A percentile compares a stretch with the other conserved stretches of the same genome.
Evolutionary conservation across 2,329 filamentous ascomycete genomes (phyloP).

Genomic region (Ceratocystis papillata): DNA sequence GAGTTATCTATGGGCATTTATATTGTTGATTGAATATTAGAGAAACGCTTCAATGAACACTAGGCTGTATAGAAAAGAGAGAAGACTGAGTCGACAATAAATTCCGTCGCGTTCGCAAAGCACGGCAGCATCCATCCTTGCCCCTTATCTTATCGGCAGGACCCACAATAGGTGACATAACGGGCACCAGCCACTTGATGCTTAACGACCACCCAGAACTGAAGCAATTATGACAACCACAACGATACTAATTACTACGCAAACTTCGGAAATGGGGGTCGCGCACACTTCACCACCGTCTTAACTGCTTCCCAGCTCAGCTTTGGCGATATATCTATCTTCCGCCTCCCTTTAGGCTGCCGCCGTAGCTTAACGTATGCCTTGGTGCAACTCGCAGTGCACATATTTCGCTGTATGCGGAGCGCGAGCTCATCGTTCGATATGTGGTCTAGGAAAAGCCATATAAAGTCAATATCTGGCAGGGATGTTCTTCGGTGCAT

Average conservation of each 20-base stretch:
- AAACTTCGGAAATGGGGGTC: conserved; percentile 21
- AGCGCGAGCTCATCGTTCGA: conserved; percentile 20
- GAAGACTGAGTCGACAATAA: background rate
- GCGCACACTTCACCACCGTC: conserved; percentile 18
- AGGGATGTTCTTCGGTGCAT: conserved; percentile 22
- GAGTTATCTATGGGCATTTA: background rate
- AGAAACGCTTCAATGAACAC: background rate
- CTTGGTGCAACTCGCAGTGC: conserved; percentile 15
- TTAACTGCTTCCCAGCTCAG: conserved; percentile 23
- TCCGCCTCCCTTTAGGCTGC: conserved; percentile 20
- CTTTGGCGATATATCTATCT: conserved; percentile 19
- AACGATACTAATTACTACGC: background rate
- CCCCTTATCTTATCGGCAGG: conserved; percentile 20
- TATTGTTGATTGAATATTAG: background rate
- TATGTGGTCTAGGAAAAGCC: conserved; percentile 24
- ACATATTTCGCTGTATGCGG: conserved; percentile 23
- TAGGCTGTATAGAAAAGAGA: background rate
- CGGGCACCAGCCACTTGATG: background rate
- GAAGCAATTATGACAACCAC: background rate
- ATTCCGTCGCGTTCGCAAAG: conserved; percentile 20
- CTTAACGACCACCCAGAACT: background rate
- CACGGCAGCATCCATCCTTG: background rate
- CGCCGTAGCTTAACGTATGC: conserved; percentile 17
- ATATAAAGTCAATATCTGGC: conserved; percentile 21
- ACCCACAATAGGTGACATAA: conserved; percentile 17